Evolutionary conservation across 495 filamentous ascomycete genomes (phyloP), one percentile per base, ranked within the genome.

Genomic region (Apodospora peruviana): DNA sequence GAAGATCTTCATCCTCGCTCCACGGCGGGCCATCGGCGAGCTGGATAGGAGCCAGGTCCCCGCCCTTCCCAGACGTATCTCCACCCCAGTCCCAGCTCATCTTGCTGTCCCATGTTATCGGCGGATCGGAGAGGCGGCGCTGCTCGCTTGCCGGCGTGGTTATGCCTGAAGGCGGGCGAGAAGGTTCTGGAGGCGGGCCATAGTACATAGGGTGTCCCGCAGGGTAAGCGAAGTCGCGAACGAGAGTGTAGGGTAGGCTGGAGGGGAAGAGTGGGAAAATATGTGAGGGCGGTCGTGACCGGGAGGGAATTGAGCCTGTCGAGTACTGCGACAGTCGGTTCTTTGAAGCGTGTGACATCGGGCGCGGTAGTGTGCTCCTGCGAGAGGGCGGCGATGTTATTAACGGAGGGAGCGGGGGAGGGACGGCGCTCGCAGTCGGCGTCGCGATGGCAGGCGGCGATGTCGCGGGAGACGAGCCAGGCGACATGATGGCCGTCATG

Each of bases 191-290:
- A 1, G 88, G 86, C 22, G 93, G 90, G 20, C 93, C 93, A 74
- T 97, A 96, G 75, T 96, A 91, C 57, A 95, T 71, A 12, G 88
- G 90, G 61, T 97, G 88, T 17, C 75, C 74, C 12, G 78, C 55
- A 5, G 88, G 83, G 58, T 97, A 99, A 38, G 94, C 93, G 67
- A 97, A 99, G 73, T 99, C 93, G 55, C 94, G 86, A 25, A 99
- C 91, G 7, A 85, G 76, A 40, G 91, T 79, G 61, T 96, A 96
- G 7, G 87, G 68, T n/a, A 96, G 78, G 60, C 84, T 91, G 34
- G 91, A 90, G 60, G 88, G 86, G 70, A 90, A 96, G 55, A 86
- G 64, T 2, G 90, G 85, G 52, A 90, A 91, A 34, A 87, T 77
- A 59, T 85, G 80, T 18, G 89, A 88, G 54, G 76, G 74, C 34